phyloP scores from a whole-genome alignment of 352 stramenopile genomes.

The Elongisporangium senticosum region DNA sequence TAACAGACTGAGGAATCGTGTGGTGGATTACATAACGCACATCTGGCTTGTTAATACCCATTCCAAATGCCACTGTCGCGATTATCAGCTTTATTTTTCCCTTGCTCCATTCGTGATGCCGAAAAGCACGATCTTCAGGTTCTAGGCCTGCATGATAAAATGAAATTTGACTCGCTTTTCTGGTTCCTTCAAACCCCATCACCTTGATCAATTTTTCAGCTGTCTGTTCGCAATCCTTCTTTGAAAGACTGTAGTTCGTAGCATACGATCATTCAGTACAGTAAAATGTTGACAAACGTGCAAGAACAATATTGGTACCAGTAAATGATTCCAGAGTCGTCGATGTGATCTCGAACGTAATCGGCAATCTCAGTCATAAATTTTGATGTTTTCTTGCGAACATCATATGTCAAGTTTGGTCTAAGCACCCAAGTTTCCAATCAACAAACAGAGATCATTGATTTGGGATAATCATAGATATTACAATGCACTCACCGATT shows the following conservation, averaged over 20 bases:
- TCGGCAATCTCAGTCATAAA: constrained; percentile 78
- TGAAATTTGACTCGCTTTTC: constrained; percentile 63
- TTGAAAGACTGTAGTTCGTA: constrained; percentile 58
- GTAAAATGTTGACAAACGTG: background rate
- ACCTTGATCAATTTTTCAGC: constrained; percentile 75
- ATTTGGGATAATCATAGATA: background rate
- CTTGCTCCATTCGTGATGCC: constrained; percentile 86
- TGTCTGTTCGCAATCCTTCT: constrained; percentile 85
- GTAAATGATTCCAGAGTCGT: constrained; percentile 88
- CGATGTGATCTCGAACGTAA: constrained; percentile 74
- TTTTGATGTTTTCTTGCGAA: constrained; percentile 73
- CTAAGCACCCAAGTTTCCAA: constrained; percentile 17
- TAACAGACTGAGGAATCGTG: constrained; percentile 85
- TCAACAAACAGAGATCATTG: background rate
- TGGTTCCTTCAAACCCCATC: constrained; percentile 67
- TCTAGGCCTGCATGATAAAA: constrained; percentile 84
- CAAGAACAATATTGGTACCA: constrained; percentile 20
- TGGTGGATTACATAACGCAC: constrained; percentile 88
- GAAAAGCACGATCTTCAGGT: constrained; percentile 61
- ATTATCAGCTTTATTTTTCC: constrained; percentile 87
- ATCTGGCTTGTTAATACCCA: constrained; percentile 88
- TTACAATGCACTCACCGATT: constrained; percentile 45
- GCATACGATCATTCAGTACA: constrained; percentile 3
- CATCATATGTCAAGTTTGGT: constrained; percentile 80
- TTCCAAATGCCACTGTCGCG: constrained; percentile 85